These are phyloP conservation scores for Penicillium bovifimosum DNA, from an alignment of 495 filamentous ascomycete genomes.

Conservation along the genomic window DNA sequence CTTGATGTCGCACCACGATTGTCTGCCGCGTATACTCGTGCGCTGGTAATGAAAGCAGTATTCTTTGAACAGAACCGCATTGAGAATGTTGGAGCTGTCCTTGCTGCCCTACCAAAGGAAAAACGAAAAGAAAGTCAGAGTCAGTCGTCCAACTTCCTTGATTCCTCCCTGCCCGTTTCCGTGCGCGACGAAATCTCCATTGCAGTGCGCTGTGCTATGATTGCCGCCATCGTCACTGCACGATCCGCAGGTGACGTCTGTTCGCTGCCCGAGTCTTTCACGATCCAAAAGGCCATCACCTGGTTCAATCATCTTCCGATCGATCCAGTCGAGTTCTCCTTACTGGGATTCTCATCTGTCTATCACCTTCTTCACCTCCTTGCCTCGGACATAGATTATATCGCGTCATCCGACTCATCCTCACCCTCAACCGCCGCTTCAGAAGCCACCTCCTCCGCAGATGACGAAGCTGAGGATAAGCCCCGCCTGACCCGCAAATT, in stretches of 20 bases:
- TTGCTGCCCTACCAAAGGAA: conserved; percentile 44
- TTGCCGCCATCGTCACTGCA: conserved; percentile 57
- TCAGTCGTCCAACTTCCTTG: conserved; percentile 37
- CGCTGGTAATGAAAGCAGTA: conserved; percentile 61
- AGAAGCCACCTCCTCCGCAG: conserved; percentile 20
- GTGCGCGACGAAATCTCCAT: conserved; percentile 61
- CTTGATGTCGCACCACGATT: conserved; percentile 71
- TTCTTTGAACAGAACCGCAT: conserved; percentile 43
- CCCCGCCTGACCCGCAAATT: conserved; percentile 10
- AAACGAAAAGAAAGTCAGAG: conserved; percentile 28
- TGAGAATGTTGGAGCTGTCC: conserved; percentile 43
- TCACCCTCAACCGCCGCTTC: conserved; percentile 21
- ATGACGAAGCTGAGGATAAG: conserved; percentile 33
- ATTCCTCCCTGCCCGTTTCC: conserved; percentile 43
- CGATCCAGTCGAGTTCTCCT: conserved; percentile 50
- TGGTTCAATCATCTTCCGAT: conserved; percentile 44
- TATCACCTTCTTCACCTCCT: conserved; percentile 63
- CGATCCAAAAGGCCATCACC: conserved; percentile 37
- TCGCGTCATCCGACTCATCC: conserved; percentile 37
- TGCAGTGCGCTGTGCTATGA: conserved; percentile 77
- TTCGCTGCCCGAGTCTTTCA: conserved; percentile 32
- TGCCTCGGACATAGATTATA: conserved; percentile 48
- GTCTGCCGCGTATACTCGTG: conserved; percentile 69
- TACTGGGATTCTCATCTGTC: conserved; percentile 72
- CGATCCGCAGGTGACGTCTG: conserved; percentile 31